Conservation (phyloP, 2,329 filamentous ascomycete species). For the Neurospora sp. region DNA sequence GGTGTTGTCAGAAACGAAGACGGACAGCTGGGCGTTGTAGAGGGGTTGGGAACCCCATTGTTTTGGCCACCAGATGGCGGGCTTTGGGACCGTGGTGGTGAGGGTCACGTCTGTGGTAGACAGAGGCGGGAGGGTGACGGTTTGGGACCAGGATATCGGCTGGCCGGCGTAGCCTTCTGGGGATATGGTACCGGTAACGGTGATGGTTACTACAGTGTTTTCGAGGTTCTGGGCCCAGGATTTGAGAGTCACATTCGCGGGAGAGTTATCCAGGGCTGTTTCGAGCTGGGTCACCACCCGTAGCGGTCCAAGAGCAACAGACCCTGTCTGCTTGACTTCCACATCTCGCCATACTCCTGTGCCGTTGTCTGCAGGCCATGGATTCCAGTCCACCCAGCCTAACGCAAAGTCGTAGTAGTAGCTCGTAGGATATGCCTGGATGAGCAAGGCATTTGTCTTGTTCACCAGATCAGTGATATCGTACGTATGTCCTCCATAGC, state of each 20-base stretch:
- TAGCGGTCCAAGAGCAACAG: conserved; percentile 35
- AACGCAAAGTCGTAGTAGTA: conserved; percentile 50
- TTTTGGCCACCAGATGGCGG: conserved; percentile 52
- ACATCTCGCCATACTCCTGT: conserved; percentile 54
- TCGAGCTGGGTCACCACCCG: conserved; percentile 35
- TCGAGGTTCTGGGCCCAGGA: conserved; percentile 32
- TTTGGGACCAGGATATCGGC: conserved; percentile 20
- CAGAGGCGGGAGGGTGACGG: conserved; percentile 27
- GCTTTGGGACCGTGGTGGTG: conserved; percentile 28
- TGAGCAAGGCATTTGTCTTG: conserved; percentile 39
- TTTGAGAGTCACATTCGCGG: conserved; percentile 29
- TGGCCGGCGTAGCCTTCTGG: conserved; percentile 17
- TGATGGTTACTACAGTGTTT: conserved; percentile 27
- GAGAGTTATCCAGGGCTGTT: conserved; percentile 17
- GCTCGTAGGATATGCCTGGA: conserved; percentile 47
- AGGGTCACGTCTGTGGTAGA: conserved; percentile 29
- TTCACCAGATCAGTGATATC: conserved; percentile 39
- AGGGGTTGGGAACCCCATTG: conserved; percentile 42
- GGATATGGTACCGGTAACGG: conserved; percentile 16
- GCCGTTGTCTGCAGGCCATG: conserved; percentile 51
- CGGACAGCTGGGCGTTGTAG: conserved; percentile 21
- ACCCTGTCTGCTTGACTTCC: conserved; percentile 43
- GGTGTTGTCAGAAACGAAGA: conserved; percentile 15
- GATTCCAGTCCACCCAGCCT: conserved; percentile 55
- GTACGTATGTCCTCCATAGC: conserved; percentile 46